Evolutionary conservation across 805 yeast genomes (phyloP).

Genomic region (Myxozyma monticola): DNA sequence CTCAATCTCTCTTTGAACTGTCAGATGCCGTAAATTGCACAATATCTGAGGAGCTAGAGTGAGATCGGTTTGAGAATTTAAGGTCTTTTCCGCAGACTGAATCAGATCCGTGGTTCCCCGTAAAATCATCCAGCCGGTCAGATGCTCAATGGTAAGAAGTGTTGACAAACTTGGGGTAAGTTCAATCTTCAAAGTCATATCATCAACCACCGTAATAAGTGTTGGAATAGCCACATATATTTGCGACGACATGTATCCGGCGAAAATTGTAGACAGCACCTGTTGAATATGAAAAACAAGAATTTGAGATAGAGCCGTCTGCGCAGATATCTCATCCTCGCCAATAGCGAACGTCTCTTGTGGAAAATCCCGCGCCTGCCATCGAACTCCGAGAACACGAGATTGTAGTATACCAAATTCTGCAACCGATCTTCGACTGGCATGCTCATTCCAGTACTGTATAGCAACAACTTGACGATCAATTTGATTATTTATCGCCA

Average conservation of each 20-base stretch:
- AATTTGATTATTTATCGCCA: constrained; percentile 58
- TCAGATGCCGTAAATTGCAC: constrained; percentile 22
- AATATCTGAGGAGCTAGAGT: constrained; percentile 15
- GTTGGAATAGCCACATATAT: constrained; percentile 14
- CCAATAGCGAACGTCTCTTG: constrained; percentile 21
- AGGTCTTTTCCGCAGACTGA: constrained; percentile 19
- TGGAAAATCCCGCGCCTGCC: constrained; percentile 18
- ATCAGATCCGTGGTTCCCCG: constrained; percentile 22
- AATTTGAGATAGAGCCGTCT: constrained; percentile 21
- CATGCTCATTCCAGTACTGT: constrained; percentile 58
- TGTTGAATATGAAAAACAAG: constrained; percentile 23
- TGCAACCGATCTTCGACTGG: constrained; percentile 50
- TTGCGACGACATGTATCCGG: constrained; percentile 8
- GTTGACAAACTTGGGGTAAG: constrained; percentile 25
- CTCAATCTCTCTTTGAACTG: constrained; percentile 27
- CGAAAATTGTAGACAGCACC: constrained; percentile 18
- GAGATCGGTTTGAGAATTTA: constrained; percentile 23
- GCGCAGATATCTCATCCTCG: constrained; percentile 23
- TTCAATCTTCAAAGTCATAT: constrained; percentile 19
- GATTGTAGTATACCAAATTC: constrained; percentile 55
- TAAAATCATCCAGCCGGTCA: constrained; percentile 27
- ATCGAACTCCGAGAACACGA: constrained; percentile 25
- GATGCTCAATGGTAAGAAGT: constrained; percentile 24
- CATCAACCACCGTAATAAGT: constrained; percentile 19
- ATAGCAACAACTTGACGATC: constrained; percentile 56